A percentile compares a stretch with the other conserved stretches of the same genome.
These are phyloP conservation scores for Vinca minor DNA, from an alignment of 257 asterid genomes.

Conservation along the genomic window DNA sequence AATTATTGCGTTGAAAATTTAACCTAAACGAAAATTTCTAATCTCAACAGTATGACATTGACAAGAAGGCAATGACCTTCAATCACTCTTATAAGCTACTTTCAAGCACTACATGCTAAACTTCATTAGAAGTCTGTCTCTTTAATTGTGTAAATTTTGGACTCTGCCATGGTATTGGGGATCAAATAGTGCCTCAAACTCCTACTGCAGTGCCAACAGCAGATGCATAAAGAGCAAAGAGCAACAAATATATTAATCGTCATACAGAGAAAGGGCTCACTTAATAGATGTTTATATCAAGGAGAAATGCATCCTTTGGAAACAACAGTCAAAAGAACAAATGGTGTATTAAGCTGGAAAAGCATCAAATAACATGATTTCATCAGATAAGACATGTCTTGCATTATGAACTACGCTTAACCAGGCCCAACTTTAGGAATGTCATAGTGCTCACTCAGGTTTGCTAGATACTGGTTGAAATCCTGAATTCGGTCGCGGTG, in stretches of 20 bases:
- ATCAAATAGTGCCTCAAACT: too few relatives aligned
- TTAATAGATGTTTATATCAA: neutral
- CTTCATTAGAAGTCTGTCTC: too few relatives aligned
- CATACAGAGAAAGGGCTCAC: neutral
- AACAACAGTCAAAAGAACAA: neutral
- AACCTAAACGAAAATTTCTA: too few relatives aligned
- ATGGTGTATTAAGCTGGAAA: neutral
- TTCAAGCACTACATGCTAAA: too few relatives aligned
- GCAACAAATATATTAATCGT: neutral
- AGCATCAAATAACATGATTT: neutral
- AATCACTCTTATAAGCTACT: too few relatives aligned
- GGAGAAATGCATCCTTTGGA: neutral
- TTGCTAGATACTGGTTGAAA: constrained; percentile 94
- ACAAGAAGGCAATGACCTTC: too few relatives aligned
- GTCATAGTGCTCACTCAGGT: constrained; percentile 98
- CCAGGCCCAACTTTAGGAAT: constrained; percentile 97
- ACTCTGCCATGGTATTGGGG: too few relatives aligned
- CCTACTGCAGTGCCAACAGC: too few relatives aligned
- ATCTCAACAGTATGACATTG: too few relatives aligned
- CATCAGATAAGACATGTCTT: neutral
- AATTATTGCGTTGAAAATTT: too few relatives aligned
- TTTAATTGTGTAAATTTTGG: too few relatives aligned
- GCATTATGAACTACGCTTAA: constrained; percentile 16
- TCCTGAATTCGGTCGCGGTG: constrained; percentile 92
- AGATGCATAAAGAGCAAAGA: neutral